Base-by-base conservation (phyloP, 2,329 filamentous ascomycete species). In the Leptographium galeiforme region DNA sequence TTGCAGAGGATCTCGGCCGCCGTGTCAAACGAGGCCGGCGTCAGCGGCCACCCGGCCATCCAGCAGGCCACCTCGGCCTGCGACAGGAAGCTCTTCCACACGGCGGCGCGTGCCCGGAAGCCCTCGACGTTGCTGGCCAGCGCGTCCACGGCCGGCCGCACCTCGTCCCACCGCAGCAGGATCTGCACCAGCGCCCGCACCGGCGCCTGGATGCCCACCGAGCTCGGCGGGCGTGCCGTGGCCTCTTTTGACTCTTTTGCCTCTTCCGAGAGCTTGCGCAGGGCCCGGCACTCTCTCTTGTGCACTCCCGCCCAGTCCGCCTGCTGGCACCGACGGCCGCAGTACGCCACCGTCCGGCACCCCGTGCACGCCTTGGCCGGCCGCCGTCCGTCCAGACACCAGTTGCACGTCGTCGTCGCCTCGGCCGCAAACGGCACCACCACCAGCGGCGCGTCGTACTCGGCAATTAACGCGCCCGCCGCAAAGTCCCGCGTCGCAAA, bases 341-440 rank as follows among this genome's bases (percentile, higher is more conserved):
- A 84, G 68, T 84, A 84, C 32, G 67, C 70, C 4, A 72, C 70
- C 1, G 72, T 68, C 33, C 68, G 71, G 66, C 80, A 84, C 49
- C 69, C 73, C 0, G 73, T 72, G 64, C 80, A 84, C 25, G 70
- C 30, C 62, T 65, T 61, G 18, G 50, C 50, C 10, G 56, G 53
- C 44, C 50, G 41, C 34, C 43, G 48, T 40, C 53, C 48, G 33
- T 59, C 50, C 33, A 79, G 68, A 63, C 77, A 81, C 66, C 72
- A 65, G 57, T 71, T 71, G 68, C 78, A 82, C 36, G 71, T 68
- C 16, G 61, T 58, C 4, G 60, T 50, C 53, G 74, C 67, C 56
- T 69, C 67, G 6, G 68, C 63, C 40, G 68, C 67, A 43, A 72
- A 68, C 4, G 78, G 74, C 30, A 79, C 66, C 18, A 74, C 72